These are phyloP conservation scores for Dendrocalamus sinicus DNA, from an alignment of 176 grass and related monocot species.

Conservation along the genomic window DNA sequence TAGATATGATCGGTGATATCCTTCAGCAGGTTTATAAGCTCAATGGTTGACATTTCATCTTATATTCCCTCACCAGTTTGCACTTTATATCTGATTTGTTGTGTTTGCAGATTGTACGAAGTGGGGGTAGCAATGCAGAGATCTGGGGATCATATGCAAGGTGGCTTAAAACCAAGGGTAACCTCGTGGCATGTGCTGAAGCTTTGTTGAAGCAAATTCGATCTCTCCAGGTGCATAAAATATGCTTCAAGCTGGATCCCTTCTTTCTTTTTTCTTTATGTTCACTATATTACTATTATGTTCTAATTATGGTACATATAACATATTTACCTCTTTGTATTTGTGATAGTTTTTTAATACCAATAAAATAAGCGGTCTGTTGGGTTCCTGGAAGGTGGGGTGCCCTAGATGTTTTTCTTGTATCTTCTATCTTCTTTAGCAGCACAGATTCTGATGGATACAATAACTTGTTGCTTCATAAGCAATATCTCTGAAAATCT, in stretches of 20 bases:
- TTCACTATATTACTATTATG: neutral
- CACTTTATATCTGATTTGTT: conserved; percentile 21
- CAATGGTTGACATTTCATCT: conserved; percentile 27
- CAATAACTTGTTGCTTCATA: neutral
- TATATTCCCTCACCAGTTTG: conserved; percentile 9
- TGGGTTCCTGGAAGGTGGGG: neutral
- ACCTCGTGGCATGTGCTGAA: conserved; percentile 79
- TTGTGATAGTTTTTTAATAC: neutral
- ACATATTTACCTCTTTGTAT: neutral
- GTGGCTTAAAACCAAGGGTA: conserved; percentile 81
- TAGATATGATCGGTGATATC: conserved; percentile 86
- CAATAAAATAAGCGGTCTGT: neutral
- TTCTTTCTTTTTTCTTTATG: neutral
- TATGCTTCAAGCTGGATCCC: conserved; percentile 16
- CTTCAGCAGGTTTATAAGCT: conserved; percentile 68
- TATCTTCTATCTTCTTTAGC: neutral
- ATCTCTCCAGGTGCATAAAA: conserved; percentile 76
- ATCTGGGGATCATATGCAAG: conserved; percentile 90
- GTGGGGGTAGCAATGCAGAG: conserved; percentile 62
- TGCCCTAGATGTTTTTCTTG: neutral
- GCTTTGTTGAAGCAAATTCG: conserved; percentile 86
- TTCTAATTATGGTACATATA: neutral
- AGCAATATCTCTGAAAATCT: neutral
- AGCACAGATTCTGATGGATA: neutral
- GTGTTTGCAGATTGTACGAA: conserved; percentile 55